Conservation (phyloP, 1,284 basidiomycete species). For the Cryptococcus maquisensis region DNA sequence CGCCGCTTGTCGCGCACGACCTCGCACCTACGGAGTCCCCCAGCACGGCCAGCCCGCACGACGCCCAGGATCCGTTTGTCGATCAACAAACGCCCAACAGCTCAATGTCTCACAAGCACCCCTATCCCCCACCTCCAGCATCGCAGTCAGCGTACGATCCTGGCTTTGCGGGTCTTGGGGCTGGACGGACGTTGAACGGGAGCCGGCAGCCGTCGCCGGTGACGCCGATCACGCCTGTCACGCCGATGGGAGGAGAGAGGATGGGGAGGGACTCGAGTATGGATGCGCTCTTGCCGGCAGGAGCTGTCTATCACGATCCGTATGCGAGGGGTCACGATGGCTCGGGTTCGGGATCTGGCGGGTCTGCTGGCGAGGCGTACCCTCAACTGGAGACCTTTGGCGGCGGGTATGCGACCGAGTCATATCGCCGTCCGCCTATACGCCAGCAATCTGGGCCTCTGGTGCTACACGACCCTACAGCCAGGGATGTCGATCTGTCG, state of each 20-base stretch:
- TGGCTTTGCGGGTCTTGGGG: background rate
- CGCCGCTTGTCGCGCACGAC: background rate
- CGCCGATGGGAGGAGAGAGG: background rate
- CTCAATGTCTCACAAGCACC: too few relatives aligned
- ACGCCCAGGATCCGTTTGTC: background rate
- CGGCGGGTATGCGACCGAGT: background rate
- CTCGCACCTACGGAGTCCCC: background rate
- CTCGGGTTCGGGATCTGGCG: background rate
- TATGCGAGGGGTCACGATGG: too few relatives aligned
- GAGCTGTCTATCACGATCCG: too few relatives aligned
- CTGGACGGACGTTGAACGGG: background rate
- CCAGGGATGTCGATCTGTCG: constrained; percentile 1
- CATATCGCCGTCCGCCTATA: background rate
- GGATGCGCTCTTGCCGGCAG: too few relatives aligned
- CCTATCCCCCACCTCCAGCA: too few relatives aligned
- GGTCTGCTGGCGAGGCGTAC: background rate
- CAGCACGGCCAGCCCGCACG: background rate
- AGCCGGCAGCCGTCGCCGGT: background rate
- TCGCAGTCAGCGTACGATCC: background rate
- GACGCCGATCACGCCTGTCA: background rate
- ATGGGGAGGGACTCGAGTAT: too few relatives aligned
- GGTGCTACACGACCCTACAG: constrained; percentile 21
- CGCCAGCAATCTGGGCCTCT: constrained; percentile 20
- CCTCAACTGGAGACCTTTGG: too few relatives aligned
- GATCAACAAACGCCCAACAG: too few relatives aligned